Conservation (phyloP, 176 grass and related monocot species). For the Triticum urartu region DNA sequence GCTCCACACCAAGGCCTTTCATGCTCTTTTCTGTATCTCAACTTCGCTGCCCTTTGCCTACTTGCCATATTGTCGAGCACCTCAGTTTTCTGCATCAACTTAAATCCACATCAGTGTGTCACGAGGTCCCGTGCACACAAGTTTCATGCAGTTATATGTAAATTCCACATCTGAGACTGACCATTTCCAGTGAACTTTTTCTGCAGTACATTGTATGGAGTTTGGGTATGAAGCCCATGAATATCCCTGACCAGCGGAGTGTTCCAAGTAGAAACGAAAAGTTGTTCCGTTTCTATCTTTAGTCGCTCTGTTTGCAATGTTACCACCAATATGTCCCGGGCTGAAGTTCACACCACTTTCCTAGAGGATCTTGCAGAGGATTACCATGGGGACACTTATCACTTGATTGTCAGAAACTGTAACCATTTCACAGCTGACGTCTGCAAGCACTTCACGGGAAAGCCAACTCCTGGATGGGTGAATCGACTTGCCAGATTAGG, state of each 20-base stretch:
- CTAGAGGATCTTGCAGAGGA: slow-evolving; percentile 39
- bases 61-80: neutral
- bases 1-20: neutral
- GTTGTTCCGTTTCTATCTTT: slow-evolving; percentile 72
- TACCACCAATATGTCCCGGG: slow-evolving; percentile 61
- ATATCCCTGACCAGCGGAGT: slow-evolving; percentile 62
- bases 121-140: neutral
- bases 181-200: neutral
- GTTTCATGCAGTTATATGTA: neutral
- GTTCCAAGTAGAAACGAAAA: slow-evolving; percentile 82
- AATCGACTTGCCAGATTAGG: slow-evolving; percentile 90
- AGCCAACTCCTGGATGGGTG: slow-evolving; percentile 73
- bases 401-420: slow-evolving; percentile 80
- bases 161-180: neutral
- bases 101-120: neutral
- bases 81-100: neutral
- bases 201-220: slow-evolving; percentile 80
- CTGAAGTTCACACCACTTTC: slow-evolving; percentile 29
- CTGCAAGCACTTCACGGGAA: slow-evolving; percentile 54
- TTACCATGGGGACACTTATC: slow-evolving; percentile 80
- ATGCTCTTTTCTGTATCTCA: neutral
- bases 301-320: slow-evolving; percentile 68
- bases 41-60: neutral
- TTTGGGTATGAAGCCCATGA: slow-evolving; percentile 85
- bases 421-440: slow-evolving; percentile 85